Base-by-base conservation (phyloP, 306 rosid genomes). In the Ormosia semicastrata region DNA sequence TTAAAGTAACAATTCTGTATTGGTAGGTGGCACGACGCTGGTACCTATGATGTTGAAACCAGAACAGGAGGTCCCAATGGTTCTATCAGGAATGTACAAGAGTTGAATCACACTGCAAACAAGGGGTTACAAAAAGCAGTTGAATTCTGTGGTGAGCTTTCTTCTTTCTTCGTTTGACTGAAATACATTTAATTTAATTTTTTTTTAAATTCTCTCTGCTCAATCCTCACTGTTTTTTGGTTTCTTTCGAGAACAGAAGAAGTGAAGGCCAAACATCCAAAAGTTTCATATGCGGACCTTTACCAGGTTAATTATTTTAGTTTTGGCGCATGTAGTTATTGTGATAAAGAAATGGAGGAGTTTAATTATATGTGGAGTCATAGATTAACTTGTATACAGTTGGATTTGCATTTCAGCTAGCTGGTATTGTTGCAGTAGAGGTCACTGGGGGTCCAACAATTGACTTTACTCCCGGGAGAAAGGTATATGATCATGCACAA, bases 401-500 rank as follows among this genome's bases (percentile, higher is more conserved):
- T 58, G 66, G 41, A 44, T 24, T 39, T 72, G 65, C 40, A 8
- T 76, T 90, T 71, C 87, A 93, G 98, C 94, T 95, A 43, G 97
- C 99, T 84, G 98, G 99, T 63, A 83, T 95, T 85, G 94, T 95
- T 33, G 97, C 98, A 3, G 94, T 92, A 3, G 99, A 95, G 85
- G 81, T 93, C 71, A 93, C 96, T 7, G 97, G 99, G 36, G 98
- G 99, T 73, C 98, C 98, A 59, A 77, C 97, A 10, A 90, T 95
- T 54, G 71, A 88, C 43, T 91, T 93, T 85, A 70, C 89, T 79
- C 91, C 98, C 0, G 98, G 99, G 12, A 95, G 98, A 89, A 89
- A 90, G 94, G 98, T 92, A 78, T 87, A 82, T 4, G n/a, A 2
- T 66, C n/a, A 56, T 46, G 60, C 7, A 40, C 0, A 69, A 70